Conservation (phyloP, 2,329 filamentous ascomycete species). For the Onygenales sp. region DNA sequence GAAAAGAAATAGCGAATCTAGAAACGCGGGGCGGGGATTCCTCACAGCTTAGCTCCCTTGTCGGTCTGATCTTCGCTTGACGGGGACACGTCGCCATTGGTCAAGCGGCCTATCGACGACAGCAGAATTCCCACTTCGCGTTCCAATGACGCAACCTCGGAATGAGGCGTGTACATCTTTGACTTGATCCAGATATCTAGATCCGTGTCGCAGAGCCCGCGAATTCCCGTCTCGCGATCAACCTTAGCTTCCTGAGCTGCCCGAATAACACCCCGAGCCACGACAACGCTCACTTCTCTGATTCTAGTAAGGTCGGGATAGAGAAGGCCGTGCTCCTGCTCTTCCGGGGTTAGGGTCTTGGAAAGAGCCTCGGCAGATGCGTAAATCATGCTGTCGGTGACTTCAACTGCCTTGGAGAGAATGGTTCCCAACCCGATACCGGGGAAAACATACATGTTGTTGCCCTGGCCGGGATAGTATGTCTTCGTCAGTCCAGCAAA, state of each 20-base stretch:
- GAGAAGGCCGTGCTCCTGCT: slow-evolving; percentile 73
- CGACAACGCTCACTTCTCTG: slow-evolving; percentile 74
- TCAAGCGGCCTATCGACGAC: slow-evolving; percentile 19
- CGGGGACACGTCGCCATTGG: slow-evolving; percentile 3
- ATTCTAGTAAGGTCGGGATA: slow-evolving; percentile 90
- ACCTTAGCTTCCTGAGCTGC: slow-evolving; percentile 76
- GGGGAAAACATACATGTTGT: slow-evolving; percentile 88
- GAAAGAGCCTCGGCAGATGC: slow-evolving; percentile 76
- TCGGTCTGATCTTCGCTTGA: slow-evolving; percentile 5
- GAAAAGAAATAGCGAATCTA: neutral
- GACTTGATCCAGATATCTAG: slow-evolving; percentile 39
- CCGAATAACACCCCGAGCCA: slow-evolving; percentile 88
- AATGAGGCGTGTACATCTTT: slow-evolving; percentile 42
- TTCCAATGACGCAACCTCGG: slow-evolving; percentile 38
- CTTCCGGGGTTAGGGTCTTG: slow-evolving; percentile 67
- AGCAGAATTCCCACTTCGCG: slow-evolving; percentile 36
- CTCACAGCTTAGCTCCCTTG: slow-evolving; percentile 12
- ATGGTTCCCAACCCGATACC: slow-evolving; percentile 91
- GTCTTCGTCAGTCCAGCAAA: slow-evolving; percentile 50
- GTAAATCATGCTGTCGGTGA: slow-evolving; percentile 97
- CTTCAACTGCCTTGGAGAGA: slow-evolving; percentile 71
- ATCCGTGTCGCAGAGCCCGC: slow-evolving; percentile 32
- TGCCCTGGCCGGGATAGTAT: slow-evolving; percentile 71
- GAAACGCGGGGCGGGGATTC: neutral
- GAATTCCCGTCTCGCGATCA: slow-evolving; percentile 37